phyloP scores from a whole-genome alignment of 1,284 basidiomycete genomes.

The Xerocomus minutiporus region DNA sequence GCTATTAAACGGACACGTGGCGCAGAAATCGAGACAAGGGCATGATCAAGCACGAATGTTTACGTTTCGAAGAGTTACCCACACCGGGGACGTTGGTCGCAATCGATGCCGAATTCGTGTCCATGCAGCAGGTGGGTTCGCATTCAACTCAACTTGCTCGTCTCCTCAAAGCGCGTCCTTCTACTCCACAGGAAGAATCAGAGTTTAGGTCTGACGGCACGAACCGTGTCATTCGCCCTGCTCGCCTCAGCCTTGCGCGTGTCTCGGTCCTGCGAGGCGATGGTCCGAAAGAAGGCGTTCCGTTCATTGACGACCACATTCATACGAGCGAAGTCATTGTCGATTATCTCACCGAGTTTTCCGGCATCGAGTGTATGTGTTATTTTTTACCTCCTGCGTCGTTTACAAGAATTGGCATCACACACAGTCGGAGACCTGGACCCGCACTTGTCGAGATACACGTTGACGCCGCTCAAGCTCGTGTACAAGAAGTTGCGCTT shows the following conservation, averaged over 20 bases:
- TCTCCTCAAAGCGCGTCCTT: neutral
- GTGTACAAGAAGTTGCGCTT: constrained; percentile 98
- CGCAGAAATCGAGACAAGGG: constrained; percentile 65
- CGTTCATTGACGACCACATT: constrained; percentile 98
- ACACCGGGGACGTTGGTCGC: constrained; percentile 83
- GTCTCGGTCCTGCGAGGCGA: constrained; percentile 92
- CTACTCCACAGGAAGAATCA: constrained; percentile 71
- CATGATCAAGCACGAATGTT: constrained; percentile 73
- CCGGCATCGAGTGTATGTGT: constrained; percentile 83
- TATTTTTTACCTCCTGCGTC: neutral
- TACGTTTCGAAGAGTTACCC: constrained; percentile 78
- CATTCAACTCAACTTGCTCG: neutral
- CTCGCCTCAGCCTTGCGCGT: constrained; percentile 86
- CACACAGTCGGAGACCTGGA: constrained; percentile 85
- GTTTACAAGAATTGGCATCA: neutral
- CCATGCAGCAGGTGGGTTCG: constrained; percentile 77
- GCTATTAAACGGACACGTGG: neutral
- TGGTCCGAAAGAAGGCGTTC: constrained; percentile 72
- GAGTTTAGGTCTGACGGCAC: constrained; percentile 95
- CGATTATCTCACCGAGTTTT: constrained; percentile 96
- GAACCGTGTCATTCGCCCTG: constrained; percentile 88
- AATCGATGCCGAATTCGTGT: constrained; percentile 98
- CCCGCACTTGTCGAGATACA: constrained; percentile 77
- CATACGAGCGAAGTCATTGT: constrained; percentile 93
- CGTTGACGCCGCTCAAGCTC: constrained; percentile 89